Evolutionary conservation across 75 land plant species (phyloP).

Genomic region (Chamaecyparis obtusa): DNA sequence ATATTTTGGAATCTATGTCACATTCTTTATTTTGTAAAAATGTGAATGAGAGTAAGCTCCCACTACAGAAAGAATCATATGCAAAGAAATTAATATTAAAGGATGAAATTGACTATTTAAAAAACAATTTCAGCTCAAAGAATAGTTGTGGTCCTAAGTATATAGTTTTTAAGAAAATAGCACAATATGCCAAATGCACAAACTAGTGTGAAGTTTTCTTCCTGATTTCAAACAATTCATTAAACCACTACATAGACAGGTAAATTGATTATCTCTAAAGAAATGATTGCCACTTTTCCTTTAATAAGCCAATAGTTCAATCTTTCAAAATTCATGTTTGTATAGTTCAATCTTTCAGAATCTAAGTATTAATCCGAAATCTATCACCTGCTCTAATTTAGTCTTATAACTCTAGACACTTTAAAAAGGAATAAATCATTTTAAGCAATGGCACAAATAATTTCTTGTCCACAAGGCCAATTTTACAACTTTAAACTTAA

Average conservation of each 20-base stretch:
- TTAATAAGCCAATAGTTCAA: not conserved
- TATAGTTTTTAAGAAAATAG: too few relatives aligned
- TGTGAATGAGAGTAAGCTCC: not conserved
- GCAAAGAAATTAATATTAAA: too few relatives aligned
- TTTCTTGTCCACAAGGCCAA: too few relatives aligned
- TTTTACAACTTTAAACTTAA: too few relatives aligned
- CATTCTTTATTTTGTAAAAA: not conserved
- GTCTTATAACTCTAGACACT: too few relatives aligned
- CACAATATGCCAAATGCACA: not conserved
- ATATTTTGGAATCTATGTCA: not conserved
- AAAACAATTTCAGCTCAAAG: not conserved
- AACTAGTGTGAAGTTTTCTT: not conserved
- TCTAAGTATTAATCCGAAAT: too few relatives aligned
- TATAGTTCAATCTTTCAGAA: not conserved
- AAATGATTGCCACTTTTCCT: not conserved
- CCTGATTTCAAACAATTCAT: not conserved
- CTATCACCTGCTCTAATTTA: too few relatives aligned
- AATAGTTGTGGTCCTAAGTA: not conserved
- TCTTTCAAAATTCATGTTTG: not conserved
- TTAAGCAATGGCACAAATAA: too few relatives aligned
- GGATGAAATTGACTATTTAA: not conserved
- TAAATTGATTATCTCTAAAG: not conserved
- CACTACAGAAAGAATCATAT: not conserved
- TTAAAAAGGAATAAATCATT: too few relatives aligned
- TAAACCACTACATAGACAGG: too few relatives aligned